These are phyloP conservation scores for Cladophialophora exuberans DNA, from an alignment of 2,329 filamentous ascomycete species.

Conservation along the genomic window DNA sequence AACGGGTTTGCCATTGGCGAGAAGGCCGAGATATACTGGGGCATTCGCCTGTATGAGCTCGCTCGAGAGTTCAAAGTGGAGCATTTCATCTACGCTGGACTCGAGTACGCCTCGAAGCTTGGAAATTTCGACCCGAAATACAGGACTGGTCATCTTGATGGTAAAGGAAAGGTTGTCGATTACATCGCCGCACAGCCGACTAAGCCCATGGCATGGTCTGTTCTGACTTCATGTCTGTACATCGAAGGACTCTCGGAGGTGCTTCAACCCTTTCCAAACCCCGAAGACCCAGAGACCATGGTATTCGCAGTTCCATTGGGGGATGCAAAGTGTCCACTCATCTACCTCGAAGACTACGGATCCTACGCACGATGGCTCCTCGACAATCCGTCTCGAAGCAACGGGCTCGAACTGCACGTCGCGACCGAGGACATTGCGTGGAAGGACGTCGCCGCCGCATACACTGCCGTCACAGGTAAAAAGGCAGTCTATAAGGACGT, in stretches of 20 bases:
- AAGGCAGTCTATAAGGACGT: slow-evolving; percentile 39
- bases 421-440: slow-evolving; percentile 47
- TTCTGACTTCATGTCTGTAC: slow-evolving; percentile 14
- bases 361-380: slow-evolving; percentile 54
- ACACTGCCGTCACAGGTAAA: slow-evolving; percentile 47
- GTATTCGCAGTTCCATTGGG: background rate
- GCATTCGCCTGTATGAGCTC: slow-evolving; percentile 41
- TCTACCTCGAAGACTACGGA: slow-evolving; percentile 51
- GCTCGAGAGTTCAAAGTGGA: slow-evolving; percentile 39
- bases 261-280: slow-evolving; percentile 8
- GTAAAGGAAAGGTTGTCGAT: slow-evolving; percentile 43
- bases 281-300: background rate
- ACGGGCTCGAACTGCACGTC: slow-evolving; percentile 50
- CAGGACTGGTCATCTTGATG: slow-evolving; percentile 52
- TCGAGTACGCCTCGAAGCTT: slow-evolving; percentile 55
- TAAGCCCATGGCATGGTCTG: slow-evolving; percentile 8
- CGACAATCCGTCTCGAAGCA: slow-evolving; percentile 46
- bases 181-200: slow-evolving; percentile 11
- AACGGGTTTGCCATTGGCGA: slow-evolving; percentile 59
- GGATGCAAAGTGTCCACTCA: slow-evolving; percentile 45
- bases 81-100: slow-evolving; percentile 52
- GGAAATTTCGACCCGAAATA: slow-evolving; percentile 49
- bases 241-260: slow-evolving; percentile 34
- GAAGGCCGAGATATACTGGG: slow-evolving; percentile 54
- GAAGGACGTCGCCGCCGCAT: slow-evolving; percentile 45